phyloP scores from a whole-genome alignment of 2,329 filamentous ascomycete species.

The Apiospora saccharicola region DNA sequence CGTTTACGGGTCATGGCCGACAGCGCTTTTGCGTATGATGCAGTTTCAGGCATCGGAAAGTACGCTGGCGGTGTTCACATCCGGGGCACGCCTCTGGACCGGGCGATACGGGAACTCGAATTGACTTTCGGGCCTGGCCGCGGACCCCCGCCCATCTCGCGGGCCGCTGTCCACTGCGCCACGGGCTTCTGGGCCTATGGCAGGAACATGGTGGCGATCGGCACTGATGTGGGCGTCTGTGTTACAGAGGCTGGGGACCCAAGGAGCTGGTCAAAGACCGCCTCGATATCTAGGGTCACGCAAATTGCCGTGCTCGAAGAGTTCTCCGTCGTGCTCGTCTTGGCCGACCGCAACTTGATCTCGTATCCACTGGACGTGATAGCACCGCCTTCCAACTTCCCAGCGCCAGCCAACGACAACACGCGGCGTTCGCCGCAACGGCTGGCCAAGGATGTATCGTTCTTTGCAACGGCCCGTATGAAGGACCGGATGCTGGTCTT shows the following conservation, averaged over 20 bases:
- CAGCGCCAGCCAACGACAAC: slow-evolving; percentile 72
- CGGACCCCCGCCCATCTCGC: slow-evolving; percentile 79
- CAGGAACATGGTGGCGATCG: slow-evolving; percentile 88
- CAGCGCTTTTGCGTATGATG: slow-evolving; percentile 85
- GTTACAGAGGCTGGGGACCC: slow-evolving; percentile 89
- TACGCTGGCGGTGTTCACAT: slow-evolving; percentile 73
- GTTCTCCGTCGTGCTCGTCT: slow-evolving; percentile 90
- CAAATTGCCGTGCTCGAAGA: slow-evolving; percentile 96
- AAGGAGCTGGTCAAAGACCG: slow-evolving; percentile 87
- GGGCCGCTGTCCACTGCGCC: slow-evolving; percentile 89
- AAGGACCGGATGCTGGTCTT: slow-evolving; percentile 95
- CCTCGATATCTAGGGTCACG: slow-evolving; percentile 79
- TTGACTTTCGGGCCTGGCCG: slow-evolving; percentile 74
- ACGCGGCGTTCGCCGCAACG: slow-evolving; percentile 88
- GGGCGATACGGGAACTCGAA: slow-evolving; percentile 90
- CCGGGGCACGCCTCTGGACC: slow-evolving; percentile 87
- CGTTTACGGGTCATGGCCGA: slow-evolving; percentile 90
- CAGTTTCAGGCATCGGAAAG: slow-evolving; percentile 64
- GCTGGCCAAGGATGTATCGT: slow-evolving; percentile 90
- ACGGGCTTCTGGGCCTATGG: slow-evolving; percentile 87
- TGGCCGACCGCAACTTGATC: slow-evolving; percentile 89
- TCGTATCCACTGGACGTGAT: slow-evolving; percentile 94
- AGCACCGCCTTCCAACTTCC: slow-evolving; percentile 67
- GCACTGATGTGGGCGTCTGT: slow-evolving; percentile 93
- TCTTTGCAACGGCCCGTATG: slow-evolving; percentile 96